phyloP scores from a whole-genome alignment of 257 asterid species.

The Primulina huaijiensis region DNA sequence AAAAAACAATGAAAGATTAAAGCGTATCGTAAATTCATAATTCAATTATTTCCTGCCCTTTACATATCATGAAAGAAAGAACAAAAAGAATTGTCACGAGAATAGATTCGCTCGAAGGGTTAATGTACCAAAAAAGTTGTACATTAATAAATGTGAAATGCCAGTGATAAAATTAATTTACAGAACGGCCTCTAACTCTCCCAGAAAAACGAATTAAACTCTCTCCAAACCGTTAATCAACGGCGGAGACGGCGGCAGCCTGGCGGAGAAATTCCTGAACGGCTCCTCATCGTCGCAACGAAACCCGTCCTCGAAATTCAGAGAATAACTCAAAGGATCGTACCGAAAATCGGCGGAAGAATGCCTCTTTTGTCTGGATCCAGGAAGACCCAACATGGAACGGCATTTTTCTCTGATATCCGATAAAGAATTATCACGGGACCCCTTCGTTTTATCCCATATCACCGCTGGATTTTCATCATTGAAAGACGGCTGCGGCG shows the following conservation, averaged over 20 bases:
- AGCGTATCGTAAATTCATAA: too few species aligned
- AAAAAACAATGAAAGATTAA: too few species aligned
- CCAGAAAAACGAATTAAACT: too few species aligned
- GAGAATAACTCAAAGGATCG: slow-evolving; percentile 71
- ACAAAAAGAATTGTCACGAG: too few species aligned
- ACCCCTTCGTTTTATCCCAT: slow-evolving; percentile 37
- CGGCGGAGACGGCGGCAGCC: slow-evolving; percentile 54
- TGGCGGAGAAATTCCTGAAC: slow-evolving; percentile 47
- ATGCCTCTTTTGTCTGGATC: slow-evolving; percentile 37
- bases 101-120: too few species aligned
- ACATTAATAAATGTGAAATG: too few species aligned
- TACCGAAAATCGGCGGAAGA: slow-evolving; percentile 58
- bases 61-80: too few species aligned
- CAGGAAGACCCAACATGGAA: slow-evolving; percentile 36
- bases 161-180: too few species aligned
- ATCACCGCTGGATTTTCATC: slow-evolving; percentile 49
- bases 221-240: slow-evolving; percentile 13
- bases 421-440: slow-evolving; percentile 29
- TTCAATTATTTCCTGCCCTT: too few species aligned
- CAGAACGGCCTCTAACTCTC: too few species aligned
- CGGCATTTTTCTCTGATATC: slow-evolving; percentile 53
- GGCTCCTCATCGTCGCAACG: slow-evolving; percentile 44
- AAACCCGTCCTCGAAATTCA: slow-evolving; percentile 67
- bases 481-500: slow-evolving; percentile 25
- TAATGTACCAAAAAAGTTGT: too few species aligned